A percentile compares a stretch with the other conserved stretches of the same genome.
phyloP scores from a whole-genome alignment of 192 early-diverging fungal species.

The Podila horticola region DNA sequence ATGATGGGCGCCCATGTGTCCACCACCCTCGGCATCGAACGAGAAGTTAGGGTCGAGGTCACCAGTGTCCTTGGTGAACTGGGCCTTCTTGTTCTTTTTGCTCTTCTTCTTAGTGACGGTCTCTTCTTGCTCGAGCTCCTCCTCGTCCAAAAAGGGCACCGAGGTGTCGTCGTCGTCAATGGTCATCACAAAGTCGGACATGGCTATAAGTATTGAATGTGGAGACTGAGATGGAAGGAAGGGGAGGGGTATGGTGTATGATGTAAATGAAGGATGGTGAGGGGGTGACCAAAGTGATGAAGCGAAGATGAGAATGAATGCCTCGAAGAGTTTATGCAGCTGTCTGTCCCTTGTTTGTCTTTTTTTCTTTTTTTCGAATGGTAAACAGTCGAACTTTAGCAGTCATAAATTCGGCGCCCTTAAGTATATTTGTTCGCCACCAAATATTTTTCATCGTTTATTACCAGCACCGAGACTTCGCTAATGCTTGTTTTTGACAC shows the following conservation, averaged over 20 bases:
- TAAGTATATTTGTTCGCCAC: too few relatives aligned
- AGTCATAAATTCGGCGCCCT: background rate
- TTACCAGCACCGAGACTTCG: too few relatives aligned
- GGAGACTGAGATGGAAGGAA: background rate
- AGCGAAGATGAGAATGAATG: background rate
- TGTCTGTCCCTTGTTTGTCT: background rate
- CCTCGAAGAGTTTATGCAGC: background rate
- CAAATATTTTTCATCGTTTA: too few relatives aligned
- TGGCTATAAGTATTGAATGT: background rate
- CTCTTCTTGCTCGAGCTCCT: slow-evolving; percentile 48
- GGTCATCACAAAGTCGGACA: slow-evolving; percentile 77
- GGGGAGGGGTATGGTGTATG: background rate
- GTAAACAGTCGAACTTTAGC: background rate
- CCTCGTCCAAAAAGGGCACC: slow-evolving; percentile 62
- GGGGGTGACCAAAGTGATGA: background rate
- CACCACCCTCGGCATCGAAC: slow-evolving; percentile 81
- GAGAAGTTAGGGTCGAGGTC: slow-evolving; percentile 81
- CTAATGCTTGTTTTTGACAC: too few relatives aligned
- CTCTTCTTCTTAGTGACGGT: slow-evolving; percentile 46
- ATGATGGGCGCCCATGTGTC: slow-evolving; percentile 63
- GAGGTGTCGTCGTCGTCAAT: slow-evolving; percentile 73
- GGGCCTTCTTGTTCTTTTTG: slow-evolving; percentile 50
- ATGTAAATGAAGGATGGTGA: background rate
- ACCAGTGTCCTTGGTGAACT: slow-evolving; percentile 43
- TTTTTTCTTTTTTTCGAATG: slow-evolving; percentile 3